These are phyloP conservation scores for Cinchona pubescens DNA, from an alignment of 257 asterid species.

Conservation along the genomic window DNA sequence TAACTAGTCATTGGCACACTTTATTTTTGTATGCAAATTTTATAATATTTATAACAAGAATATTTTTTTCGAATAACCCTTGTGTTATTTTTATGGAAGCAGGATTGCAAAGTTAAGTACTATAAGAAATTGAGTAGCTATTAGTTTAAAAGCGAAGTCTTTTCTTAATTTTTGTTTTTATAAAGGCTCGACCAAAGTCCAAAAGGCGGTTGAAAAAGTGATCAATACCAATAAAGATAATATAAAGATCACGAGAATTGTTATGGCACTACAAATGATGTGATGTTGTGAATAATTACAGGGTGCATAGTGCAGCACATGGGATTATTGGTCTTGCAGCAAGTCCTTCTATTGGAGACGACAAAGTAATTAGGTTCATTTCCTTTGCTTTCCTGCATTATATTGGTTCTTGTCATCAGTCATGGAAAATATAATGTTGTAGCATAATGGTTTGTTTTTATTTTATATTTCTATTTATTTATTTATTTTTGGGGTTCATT, in stretches of 20 bases:
- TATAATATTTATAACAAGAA: too few relatives aligned
- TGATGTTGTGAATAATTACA: conserved; percentile 17
- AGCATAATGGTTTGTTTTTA: neutral
- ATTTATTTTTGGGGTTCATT: too few relatives aligned
- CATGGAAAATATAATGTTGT: neutral
- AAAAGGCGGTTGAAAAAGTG: neutral
- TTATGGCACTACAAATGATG: neutral
- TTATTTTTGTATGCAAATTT: neutral
- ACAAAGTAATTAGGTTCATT: conserved; percentile 51
- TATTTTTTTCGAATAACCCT: too few relatives aligned
- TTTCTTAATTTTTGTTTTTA: neutral
- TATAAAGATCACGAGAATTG: neutral
- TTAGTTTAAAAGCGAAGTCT: neutral
- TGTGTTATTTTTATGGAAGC: too few relatives aligned
- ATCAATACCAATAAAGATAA: neutral
- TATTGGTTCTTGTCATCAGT: neutral
- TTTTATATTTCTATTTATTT: too few relatives aligned
- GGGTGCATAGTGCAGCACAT: conserved; percentile 90
- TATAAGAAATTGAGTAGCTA: neutral
- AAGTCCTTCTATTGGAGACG: conserved; percentile 46
- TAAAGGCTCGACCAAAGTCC: neutral
- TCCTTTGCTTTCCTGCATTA: neutral
- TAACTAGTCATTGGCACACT: neutral
- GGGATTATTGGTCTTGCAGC: conserved; percentile 68
- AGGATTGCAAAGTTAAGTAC: neutral